Evolutionary conservation across 202 grass and related monocot genomes (phyloP), one percentile per base, ranked within the genome.

Genomic region (Bolboschoenoplectus hybrid): DNA sequence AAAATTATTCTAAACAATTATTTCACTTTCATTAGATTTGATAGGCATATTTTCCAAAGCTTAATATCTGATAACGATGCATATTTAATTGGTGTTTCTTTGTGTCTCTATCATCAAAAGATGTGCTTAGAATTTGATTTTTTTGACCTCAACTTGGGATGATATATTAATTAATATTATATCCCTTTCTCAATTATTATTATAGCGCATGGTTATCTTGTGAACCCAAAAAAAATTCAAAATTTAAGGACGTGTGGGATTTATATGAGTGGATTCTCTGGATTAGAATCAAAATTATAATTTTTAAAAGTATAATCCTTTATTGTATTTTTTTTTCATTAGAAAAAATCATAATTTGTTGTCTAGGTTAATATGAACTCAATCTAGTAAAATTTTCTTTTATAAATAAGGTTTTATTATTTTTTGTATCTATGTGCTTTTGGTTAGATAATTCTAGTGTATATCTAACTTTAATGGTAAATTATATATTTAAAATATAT

Each of bases 21-120:
- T 76, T 76, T 76, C 2, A 49, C 49, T 76, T 76, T 76, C 73
- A 6, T 53, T 76, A 8, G 73, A 76, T 55, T 76, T 76, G 49
- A 77, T 1, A 36, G 49, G 73, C 32, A 76, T 55, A 35, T 52
- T 76, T 55, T 53, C 11, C 26, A 35, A 75, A 52, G 47, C 47
- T 36, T 53, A 2, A 14, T 77, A 50, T 26, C 0, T 77, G 73
- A 77, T 36, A 77, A 55, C 32, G 49, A 77, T 55, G 4, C 9
- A 77, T 49, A 55, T 52, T 73, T 9, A 9, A 39, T 68, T 38
- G 35, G 10, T 40, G 65, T 4, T 68, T 67, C 58, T 62, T 26
- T 67, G 1, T 64, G 62, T 67, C 34, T 39, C 41, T 68, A 68
- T 68, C 35, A 65, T 26, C 20, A 65, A 68, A 68, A 39, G 32